Base-by-base conservation (phyloP, 768 basidiomycete genomes). In the Fomitopsis serialis region DNA sequence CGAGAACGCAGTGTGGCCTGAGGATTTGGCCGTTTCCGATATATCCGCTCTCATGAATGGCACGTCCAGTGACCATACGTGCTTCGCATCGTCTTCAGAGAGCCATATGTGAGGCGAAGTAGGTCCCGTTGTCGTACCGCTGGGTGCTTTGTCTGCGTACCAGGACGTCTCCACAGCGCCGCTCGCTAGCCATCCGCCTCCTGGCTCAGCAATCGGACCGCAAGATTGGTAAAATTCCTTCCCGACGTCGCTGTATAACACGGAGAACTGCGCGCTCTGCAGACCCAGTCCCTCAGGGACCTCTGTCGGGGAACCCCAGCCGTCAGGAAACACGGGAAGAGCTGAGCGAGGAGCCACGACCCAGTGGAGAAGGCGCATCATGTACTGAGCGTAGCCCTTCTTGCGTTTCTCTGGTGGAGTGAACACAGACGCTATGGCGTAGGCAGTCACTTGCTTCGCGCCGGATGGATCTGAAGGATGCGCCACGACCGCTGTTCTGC, bases 321-420 rank as follows among this genome's bases (percentile, higher is more conserved):
- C 61, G 0, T 54, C 45, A 5, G 79, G 78, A 70, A 71, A 74
- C 9, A 61, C 70, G 57, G 70, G 71, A 19, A 61, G 55, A 59
- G 53, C 40, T 1, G 52, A 58, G 25, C 54, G 55, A 12, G 71
- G 68, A 5, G 76, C 77, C 35, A 78, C 65, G 12, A 80, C 73
- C 74, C 76, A 79, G 60, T 87, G 84, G 34, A 87, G 52, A 22
- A 87, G 72, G 13, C 75, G 70, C 82, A 85, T 82, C 82, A 85
- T 82, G 55, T 82, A 79, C 11, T 64, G 62, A 10, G 78, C 82
- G 55, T 83, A 85, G 19, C 85, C 83, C 49, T 76, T 76, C 11
- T 74, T 68, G 50, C 81, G 74, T 19, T 81, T 71, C 27, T 59
- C 52, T 0, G 71, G 62, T 15, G 79, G 78, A 5, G 82, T 84